A percentile compares a stretch with the other conserved stretches of the same genome.
Conservation (phyloP, 495 filamentous ascomycete genomes). For the Oidiodendron maius region DNA sequence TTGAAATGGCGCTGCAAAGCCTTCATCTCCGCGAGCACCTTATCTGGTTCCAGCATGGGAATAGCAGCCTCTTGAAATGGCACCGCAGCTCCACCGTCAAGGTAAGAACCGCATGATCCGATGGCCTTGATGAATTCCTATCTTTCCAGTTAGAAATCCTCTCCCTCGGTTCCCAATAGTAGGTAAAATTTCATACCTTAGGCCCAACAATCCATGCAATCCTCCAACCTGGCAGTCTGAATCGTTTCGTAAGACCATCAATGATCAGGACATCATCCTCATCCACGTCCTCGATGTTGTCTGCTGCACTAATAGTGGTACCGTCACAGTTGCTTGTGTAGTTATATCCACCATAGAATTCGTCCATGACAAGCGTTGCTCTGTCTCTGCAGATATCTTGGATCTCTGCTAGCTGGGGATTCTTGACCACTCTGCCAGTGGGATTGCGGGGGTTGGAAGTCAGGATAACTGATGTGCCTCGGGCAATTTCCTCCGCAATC, state of each 20-base stretch:
- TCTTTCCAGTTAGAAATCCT: background rate
- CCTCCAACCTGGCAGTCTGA: conserved; percentile 93
- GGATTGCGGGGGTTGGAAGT: conserved; percentile 98
- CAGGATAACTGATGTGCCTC: conserved; percentile 80
- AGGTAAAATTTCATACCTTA: conserved; percentile 52
- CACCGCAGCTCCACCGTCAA: conserved; percentile 93
- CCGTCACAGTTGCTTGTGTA: conserved; percentile 90
- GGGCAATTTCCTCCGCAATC: conserved; percentile 83
- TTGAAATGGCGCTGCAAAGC: conserved; percentile 84
- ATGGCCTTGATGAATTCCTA: conserved; percentile 87
- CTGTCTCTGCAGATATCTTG: conserved; percentile 88
- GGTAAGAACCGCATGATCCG: conserved; percentile 85
- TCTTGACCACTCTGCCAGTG: conserved; percentile 78
- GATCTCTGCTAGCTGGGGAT: conserved; percentile 77
- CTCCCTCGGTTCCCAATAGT: background rate
- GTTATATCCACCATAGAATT: conserved; percentile 96
- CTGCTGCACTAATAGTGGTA: conserved; percentile 76
- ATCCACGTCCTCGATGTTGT: conserved; percentile 70
- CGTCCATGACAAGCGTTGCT: conserved; percentile 87
- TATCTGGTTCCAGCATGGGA: conserved; percentile 77
- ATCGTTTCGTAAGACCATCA: conserved; percentile 93
- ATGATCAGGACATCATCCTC: conserved; percentile 79
- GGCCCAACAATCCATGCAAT: conserved; percentile 95
- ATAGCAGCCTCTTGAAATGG: conserved; percentile 95
- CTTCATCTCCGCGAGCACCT: conserved; percentile 81